Base-by-base conservation (phyloP, 2,329 filamentous ascomycete species). In the Exophiala mesophila region DNA sequence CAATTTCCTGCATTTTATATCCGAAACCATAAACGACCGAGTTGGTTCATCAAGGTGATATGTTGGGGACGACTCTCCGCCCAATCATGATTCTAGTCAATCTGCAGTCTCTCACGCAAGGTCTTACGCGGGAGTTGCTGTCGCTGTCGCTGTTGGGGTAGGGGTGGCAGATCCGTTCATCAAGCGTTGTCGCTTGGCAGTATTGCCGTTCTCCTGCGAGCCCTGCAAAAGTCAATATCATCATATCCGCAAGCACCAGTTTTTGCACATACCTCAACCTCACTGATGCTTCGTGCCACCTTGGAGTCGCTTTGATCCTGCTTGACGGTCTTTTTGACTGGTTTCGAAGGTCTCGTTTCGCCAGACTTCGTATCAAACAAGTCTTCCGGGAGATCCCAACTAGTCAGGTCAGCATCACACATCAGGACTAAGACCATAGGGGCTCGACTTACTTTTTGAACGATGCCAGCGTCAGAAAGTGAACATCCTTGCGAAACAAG, bases 351-450 rank as follows among this genome's bases (percentile, higher is more conserved):
- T 57, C 79, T 84, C 36, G 71, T 69, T 64, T 98, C 92, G 57
- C 86, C 86, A 17, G 81, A 69, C 35, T 82, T 58, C 8, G 42
- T 39, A 33, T 60, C 76, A 61, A 98, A 98, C 2, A 97, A 81
- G 63, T 98, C 90, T 46, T 87, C 82, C 19, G 92, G 92, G 18
- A 98, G 75, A 59, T 88, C 82, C 61, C 86, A 85, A 65, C 89
- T 96, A 58, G 23, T 51, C 31, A 37, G 12, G 33, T 47, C 23
- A 47, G 45, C 21, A 10, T 6, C 40, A 45, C 34, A 31, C 40
- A 13, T 31, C 18, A 36, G 35, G 10, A 23, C 18, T 3, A 15
- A 28, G 24, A 12, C 13, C 17, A 12, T 26, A 29, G 12, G 33
- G 12, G 8, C 19, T 19, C 16, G 10, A 69, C 82, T 68, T 73